Base-by-base conservation (phyloP, 1,284 basidiomycete species). In the Apiotrichum gracile region DNA sequence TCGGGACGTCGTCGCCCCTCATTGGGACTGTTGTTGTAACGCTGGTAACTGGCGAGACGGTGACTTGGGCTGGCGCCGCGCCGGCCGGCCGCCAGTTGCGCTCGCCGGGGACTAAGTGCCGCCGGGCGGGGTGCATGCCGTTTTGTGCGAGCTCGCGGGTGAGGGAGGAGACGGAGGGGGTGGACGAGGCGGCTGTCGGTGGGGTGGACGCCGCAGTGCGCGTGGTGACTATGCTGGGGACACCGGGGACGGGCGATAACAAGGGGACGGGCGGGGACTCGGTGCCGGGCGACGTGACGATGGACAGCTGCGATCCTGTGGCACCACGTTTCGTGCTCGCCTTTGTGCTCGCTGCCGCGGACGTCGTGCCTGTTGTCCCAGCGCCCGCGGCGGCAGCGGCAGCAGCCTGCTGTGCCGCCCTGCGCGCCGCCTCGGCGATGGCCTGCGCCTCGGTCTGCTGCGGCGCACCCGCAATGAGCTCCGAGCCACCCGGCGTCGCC, bases 41-140 rank as follows among this genome's bases (percentile, higher is more conserved):
- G 40, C 65, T 67, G 10, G 69, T 72, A 3, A 73, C 65, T 5
- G 71, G 68, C 16, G 69, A 70, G 5, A 73, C 62, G 2, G 67
- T 67, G 24, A 72, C 69, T 48, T 71, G 67, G 27, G 71, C 69
- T 5, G 67, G 65, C 4, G 68, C 66, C 2, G 66, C 67, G 17
- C 64, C 62, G 10, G 61, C 52, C 0, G 71, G 69, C n/a, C 63
- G 55, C 71, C 71, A 73, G 42, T 65, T 61, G 33, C 65, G 45
- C 44, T 70, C 67, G 12, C 59, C 61, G 16, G 55, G 58, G 19
- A 59, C 27, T 1, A 64, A 46, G 33, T 64, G 51, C 4, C 63
- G 45, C 8, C 56, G 40, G 1, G 47, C 38, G 10, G 29, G 27
- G 29, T 16, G n/a, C n/a, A n/a, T n/a, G n/a, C 29, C 12, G 31